Base-by-base conservation (phyloP, 495 filamentous ascomycete species). In the Hypoxylon cercidicola region DNA sequence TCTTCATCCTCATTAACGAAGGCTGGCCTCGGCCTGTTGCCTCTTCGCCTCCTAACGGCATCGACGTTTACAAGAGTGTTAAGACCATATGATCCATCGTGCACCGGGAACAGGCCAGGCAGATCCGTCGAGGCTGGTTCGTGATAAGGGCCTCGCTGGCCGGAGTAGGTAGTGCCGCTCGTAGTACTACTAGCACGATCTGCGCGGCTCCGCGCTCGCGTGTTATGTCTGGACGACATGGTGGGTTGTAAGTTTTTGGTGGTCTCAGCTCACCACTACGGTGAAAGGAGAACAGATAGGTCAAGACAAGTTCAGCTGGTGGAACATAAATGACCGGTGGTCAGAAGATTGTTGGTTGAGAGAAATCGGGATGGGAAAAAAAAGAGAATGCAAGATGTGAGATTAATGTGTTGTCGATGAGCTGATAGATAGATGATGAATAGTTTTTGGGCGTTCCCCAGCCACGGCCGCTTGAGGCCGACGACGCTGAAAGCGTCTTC, bases 1-100 rank as follows among this genome's bases (percentile, higher is more conserved):
- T 72, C 71, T 10, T 63, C 59, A 15, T 67, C 59, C 32, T 69
- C 71, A 16, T 61, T 55, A 8, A 63, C 25, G 30, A 47, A 28
- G 15, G 51, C 46, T 9, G 49, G n/a, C 15, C 35, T 51, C 18
- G 58, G 15, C 32, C 50, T 66, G 56, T n/a, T 56, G 19, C 40
- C 53, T 18, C 59, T 37, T 46, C 65, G 39, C 35, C 49, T 61
- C 43, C 55, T 28, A 11, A 43, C 34, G 19, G 44, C 19, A 19
- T 66, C 60, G 18, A 55, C 7, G 16, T 61, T 70, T 20, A 72
- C 60, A 13, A 62, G 60, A 8, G 71, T 72, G 32, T 74, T 74
- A 30, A 72, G 50, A 30, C 71, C 71, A 25, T 74, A 74, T 28
- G 71, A 74, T 21, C 71, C 71, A 16, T 74, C 69, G 52, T 74